These are phyloP conservation scores for Penicillium subrubescens DNA, from an alignment of 495 filamentous ascomycete species.

Conservation along the genomic window DNA sequence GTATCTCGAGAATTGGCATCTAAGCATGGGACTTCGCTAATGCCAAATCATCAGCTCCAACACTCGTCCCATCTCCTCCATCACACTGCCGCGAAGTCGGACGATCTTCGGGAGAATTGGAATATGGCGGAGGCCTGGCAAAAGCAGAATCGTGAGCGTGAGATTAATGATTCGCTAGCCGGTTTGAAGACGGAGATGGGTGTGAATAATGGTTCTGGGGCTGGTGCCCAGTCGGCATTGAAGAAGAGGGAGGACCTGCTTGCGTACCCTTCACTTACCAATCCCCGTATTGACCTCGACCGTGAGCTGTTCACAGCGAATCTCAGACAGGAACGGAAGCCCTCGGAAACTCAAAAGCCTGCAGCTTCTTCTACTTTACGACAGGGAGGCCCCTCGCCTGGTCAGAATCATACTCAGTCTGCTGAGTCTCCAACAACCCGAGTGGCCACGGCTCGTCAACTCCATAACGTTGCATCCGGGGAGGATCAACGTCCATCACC, in stretches of 20 bases:
- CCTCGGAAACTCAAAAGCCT: background rate
- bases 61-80: slow-evolving; percentile 16
- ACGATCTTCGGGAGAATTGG: slow-evolving; percentile 34
- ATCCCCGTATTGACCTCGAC: slow-evolving; percentile 28
- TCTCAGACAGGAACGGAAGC: slow-evolving; percentile 25
- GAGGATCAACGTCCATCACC: background rate
- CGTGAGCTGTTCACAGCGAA: slow-evolving; percentile 33
- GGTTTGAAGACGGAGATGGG: background rate
- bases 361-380: background rate
- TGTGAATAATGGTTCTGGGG: background rate
- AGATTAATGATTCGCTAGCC: background rate
- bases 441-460: slow-evolving; percentile 10
- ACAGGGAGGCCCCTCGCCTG: background rate
- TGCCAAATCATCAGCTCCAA: slow-evolving; percentile 15
- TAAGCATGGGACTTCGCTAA: slow-evolving; percentile 32
- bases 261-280: background rate
- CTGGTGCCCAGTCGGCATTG: background rate
- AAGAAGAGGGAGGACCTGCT: background rate
- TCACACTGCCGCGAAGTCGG: slow-evolving; percentile 18
- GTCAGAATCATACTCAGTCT: background rate
- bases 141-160: slow-evolving; percentile 13
- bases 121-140: slow-evolving; percentile 30
- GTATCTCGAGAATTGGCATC: slow-evolving; percentile 37
- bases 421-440: slow-evolving; percentile 1
- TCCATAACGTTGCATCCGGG: background rate